Evolutionary conservation across 179 eudicot species (phyloP).

Genomic region (Drosera spatulata): DNA sequence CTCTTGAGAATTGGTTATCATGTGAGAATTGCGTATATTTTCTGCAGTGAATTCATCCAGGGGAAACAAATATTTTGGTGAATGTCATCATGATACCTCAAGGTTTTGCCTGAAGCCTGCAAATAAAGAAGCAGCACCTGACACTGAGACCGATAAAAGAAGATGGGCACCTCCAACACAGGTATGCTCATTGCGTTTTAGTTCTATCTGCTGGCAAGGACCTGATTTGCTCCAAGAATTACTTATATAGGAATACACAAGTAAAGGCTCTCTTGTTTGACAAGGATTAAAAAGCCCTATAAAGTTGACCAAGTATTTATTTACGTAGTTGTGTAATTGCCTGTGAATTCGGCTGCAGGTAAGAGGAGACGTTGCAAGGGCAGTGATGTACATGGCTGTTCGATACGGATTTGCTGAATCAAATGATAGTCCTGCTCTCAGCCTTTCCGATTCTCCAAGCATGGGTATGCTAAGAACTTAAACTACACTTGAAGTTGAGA

Average conservation of each 20-base stretch:
- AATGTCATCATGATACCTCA: slow-evolving; percentile 20
- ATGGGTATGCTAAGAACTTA: slow-evolving; percentile 23
- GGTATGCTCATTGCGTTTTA: slow-evolving; percentile 13
- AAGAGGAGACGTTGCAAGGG: slow-evolving; percentile 57
- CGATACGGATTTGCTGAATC: slow-evolving; percentile 39
- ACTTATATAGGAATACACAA: too few species aligned
- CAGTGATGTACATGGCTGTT: slow-evolving; percentile 54
- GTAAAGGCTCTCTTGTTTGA: too few species aligned
- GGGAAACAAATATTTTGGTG: slow-evolving; percentile 52
- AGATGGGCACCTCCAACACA: slow-evolving; percentile 47
- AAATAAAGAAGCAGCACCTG: slow-evolving; percentile 45
- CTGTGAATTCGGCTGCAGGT: slow-evolving; percentile 20
- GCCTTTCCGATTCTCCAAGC: slow-evolving; percentile 39
- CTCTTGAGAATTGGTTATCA: not conserved
- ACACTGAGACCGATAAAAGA: slow-evolving; percentile 37
- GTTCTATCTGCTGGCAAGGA: not conserved
- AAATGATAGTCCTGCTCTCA: slow-evolving; percentile 33
- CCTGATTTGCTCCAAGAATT: too few species aligned
- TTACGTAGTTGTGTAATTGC: not conserved
- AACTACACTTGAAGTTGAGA: not conserved
- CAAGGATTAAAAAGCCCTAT: too few species aligned
- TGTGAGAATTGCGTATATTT: not conserved
- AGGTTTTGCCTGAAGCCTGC: slow-evolving; percentile 36
- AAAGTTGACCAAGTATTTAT: not conserved
- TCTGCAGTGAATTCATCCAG: slow-evolving; percentile 49